phyloP scores from a whole-genome alignment of 176 grass and related monocot genomes.

The Oryza meridionalis region DNA sequence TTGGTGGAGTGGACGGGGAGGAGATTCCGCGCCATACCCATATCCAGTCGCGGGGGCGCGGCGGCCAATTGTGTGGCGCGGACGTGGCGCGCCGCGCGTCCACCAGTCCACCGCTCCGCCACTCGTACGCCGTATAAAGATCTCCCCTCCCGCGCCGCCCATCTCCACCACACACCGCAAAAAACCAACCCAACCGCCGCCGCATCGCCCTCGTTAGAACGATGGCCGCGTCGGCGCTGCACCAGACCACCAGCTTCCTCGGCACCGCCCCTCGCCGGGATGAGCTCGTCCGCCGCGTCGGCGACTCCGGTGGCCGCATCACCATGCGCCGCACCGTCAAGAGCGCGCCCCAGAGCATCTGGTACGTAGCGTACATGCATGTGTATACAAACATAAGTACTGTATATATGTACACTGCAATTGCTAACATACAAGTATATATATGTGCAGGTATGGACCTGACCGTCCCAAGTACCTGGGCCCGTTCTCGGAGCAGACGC shows the following conservation, averaged over 20 bases:
- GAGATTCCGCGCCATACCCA: constrained; percentile 43
- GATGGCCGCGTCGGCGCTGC: constrained; percentile 63
- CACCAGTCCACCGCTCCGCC: constrained; percentile 26
- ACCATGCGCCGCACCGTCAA: constrained; percentile 78
- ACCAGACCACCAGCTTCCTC: constrained; percentile 63
- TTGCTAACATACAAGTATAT: too few species aligned
- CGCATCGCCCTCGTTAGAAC: neutral
- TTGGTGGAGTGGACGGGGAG: neutral
- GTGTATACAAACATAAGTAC: too few species aligned
- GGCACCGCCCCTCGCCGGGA: constrained; percentile 45
- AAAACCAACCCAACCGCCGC: neutral
- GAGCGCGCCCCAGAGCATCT: constrained; percentile 76
- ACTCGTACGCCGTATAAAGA: constrained; percentile 44
- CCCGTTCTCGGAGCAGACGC: constrained; percentile 90
- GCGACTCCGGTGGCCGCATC: constrained; percentile 60
- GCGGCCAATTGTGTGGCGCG: constrained; percentile 28
- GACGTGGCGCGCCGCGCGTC: constrained; percentile 45
- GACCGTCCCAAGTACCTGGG: constrained; percentile 87
- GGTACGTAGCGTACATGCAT: constrained; percentile 27
- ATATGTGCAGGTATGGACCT: constrained; percentile 55
- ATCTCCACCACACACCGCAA: neutral
- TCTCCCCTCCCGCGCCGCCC: constrained; percentile 5
- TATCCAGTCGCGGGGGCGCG: constrained; percentile 32
- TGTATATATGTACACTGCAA: too few species aligned
- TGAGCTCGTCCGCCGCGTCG: constrained; percentile 55